A percentile compares a stretch with the other conserved stretches of the same genome.
Evolutionary conservation across 352 stramenopile genomes (phyloP).

Genomic region (Phytopythium sindhum): DNA sequence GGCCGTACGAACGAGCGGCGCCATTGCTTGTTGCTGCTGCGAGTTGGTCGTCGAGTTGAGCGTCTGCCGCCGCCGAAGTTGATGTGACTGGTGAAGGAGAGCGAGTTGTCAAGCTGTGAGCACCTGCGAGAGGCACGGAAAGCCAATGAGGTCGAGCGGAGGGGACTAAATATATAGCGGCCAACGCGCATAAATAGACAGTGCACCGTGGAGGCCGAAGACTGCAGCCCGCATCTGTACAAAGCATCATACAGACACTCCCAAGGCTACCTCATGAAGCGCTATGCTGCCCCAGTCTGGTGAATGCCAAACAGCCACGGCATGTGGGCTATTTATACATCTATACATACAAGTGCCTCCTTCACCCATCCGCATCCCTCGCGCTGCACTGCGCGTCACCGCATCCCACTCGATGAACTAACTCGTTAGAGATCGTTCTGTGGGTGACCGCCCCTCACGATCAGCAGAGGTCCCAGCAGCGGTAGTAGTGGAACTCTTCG

Average conservation of each 20-base stretch:
- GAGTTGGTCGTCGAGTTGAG: background rate
- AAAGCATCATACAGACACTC: background rate
- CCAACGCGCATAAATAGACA: background rate
- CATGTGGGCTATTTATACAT: conserved; percentile 12
- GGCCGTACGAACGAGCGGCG: conserved; percentile 6
- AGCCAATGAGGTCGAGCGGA: background rate
- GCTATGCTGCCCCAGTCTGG: background rate
- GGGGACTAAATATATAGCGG: background rate
- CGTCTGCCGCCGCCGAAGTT: background rate
- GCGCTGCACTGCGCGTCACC: too few relatives aligned
- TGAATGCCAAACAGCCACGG: background rate
- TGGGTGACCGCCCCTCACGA: background rate
- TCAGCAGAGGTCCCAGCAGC: conserved; percentile 52
- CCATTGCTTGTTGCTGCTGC: background rate
- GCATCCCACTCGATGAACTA: too few relatives aligned
- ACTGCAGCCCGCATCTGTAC: background rate
- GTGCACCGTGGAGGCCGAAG: background rate
- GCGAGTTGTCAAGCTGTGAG: background rate
- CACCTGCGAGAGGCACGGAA: background rate
- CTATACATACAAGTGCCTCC: conserved; percentile 3
- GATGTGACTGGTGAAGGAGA: background rate
- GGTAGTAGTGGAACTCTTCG: conserved; percentile 77
- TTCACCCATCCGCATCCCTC: background rate
- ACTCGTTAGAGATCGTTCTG: too few relatives aligned
- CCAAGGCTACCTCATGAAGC: background rate